Conservation (phyloP, 106 monocot genomes). For the Acorus calamus region DNA sequence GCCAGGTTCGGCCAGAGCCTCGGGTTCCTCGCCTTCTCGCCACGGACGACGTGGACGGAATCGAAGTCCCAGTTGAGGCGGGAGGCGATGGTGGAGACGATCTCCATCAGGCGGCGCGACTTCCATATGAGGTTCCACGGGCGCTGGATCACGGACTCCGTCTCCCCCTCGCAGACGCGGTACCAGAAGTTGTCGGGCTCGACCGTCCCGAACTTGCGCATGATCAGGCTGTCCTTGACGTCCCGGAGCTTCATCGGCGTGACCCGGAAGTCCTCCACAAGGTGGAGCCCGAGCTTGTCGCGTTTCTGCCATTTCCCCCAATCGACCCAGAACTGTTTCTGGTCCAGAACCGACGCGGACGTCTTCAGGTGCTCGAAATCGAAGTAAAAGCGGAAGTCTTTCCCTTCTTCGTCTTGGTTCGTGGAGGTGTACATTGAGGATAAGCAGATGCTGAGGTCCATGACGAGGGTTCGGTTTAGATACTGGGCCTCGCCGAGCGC, state of each 20-base stretch:
- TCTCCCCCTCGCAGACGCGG: constrained; percentile 86
- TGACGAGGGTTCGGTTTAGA: constrained; percentile 82
- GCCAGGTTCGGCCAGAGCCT: constrained; percentile 82
- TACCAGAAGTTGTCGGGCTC: constrained; percentile 95
- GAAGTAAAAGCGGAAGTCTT: constrained; percentile 90
- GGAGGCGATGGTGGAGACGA: constrained; percentile 64
- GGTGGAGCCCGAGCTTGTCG: constrained; percentile 35
- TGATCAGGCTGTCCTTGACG: constrained; percentile 50
- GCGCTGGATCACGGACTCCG: constrained; percentile 60
- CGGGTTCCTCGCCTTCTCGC: constrained; percentile 69
- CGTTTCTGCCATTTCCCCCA: constrained; percentile 79
- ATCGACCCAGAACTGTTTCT: constrained; percentile 69
- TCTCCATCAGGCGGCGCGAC: constrained; percentile 72
- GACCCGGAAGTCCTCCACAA: constrained; percentile 70
- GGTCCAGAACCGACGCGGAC: constrained; percentile 70
- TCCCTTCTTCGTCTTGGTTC: constrained; percentile 66
- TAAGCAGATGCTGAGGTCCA: constrained; percentile 75
- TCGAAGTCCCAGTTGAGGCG: constrained; percentile 94
- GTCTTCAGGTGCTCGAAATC: constrained; percentile 90
- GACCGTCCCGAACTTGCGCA: constrained; percentile 72
- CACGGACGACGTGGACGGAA: constrained; percentile 68
- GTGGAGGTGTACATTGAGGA: constrained; percentile 36
- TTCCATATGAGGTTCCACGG: constrained; percentile 91
- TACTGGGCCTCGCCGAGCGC: constrained; percentile 79
- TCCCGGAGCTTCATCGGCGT: constrained; percentile 73